phyloP scores from a whole-genome alignment of 305 asterid genomes.

The Fraxinus dipetala region DNA sequence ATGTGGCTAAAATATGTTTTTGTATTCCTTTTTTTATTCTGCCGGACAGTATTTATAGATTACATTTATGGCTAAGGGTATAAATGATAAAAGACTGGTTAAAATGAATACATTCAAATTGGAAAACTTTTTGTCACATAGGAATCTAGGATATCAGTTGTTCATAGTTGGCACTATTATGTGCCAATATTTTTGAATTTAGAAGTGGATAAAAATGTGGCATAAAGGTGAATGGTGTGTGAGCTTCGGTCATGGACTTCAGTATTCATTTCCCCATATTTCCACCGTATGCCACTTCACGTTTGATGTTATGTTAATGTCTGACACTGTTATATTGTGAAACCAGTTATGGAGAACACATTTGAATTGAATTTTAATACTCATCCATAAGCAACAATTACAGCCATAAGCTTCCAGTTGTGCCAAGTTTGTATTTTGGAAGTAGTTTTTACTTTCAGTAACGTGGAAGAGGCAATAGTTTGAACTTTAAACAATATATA shows the following conservation, averaged over 20 bases:
- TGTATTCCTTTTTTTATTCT: neutral
- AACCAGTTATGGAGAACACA: neutral
- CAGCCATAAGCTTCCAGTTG: neutral
- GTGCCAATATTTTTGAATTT: neutral
- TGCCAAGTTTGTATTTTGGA: neutral
- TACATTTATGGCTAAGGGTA: neutral
- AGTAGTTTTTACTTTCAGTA: neutral
- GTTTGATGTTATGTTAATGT: neutral
- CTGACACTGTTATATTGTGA: neutral
- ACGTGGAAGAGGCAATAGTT: neutral
- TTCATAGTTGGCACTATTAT: neutral
- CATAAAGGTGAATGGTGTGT: neutral
- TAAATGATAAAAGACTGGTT: neutral
- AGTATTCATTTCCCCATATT: neutral
- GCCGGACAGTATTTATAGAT: neutral
- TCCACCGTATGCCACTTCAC: neutral
- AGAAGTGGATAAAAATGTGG: neutral
- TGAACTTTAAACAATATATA: neutral
- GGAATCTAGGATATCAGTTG: neutral
- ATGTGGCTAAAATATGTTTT: neutral
- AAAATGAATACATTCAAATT: neutral
- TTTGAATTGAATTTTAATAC: neutral
- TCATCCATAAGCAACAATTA: neutral
- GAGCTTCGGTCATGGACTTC: neutral
- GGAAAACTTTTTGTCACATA: neutral